Conservation (phyloP, 2,329 filamentous ascomycete genomes). For the Orbilia ellipsospora region DNA sequence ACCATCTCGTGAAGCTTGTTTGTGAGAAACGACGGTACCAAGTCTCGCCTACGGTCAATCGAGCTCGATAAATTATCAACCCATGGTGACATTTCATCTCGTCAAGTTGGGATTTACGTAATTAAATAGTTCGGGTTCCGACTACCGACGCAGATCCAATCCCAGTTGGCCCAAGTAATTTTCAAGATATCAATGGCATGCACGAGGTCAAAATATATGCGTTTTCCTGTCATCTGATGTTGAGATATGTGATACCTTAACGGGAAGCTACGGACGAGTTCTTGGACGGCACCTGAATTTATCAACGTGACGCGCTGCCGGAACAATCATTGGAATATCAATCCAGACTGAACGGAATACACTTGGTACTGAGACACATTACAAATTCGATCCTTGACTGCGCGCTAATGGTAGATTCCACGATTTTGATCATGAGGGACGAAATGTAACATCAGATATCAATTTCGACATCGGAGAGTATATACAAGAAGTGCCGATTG, state of each 20-base stretch:
- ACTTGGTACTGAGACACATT: too few species aligned
- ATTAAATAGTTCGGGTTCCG: neutral
- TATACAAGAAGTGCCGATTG: too few species aligned
- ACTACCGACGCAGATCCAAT: neutral
- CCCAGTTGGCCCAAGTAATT: neutral
- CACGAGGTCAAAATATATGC: neutral
- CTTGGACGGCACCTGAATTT: neutral
- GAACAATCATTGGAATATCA: too few species aligned
- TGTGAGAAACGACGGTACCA: neutral
- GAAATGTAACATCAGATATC: too few species aligned
- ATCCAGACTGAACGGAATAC: too few species aligned
- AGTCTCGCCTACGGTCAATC: neutral
- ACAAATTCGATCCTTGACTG: too few species aligned
- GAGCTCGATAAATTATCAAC: neutral
- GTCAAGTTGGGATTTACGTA: constrained; percentile 1
- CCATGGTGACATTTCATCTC: neutral
- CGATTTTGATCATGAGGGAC: too few species aligned
- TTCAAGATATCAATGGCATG: neutral
- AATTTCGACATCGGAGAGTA: too few species aligned
- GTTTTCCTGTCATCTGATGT: neutral
- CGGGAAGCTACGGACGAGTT: neutral
- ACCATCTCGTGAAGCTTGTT: neutral
- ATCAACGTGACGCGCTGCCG: too few species aligned
- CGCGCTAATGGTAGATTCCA: too few species aligned
- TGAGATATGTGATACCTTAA: neutral